Conservation (phyloP, 2,329 filamentous ascomycete species). For the Fusarium sp. region DNA sequence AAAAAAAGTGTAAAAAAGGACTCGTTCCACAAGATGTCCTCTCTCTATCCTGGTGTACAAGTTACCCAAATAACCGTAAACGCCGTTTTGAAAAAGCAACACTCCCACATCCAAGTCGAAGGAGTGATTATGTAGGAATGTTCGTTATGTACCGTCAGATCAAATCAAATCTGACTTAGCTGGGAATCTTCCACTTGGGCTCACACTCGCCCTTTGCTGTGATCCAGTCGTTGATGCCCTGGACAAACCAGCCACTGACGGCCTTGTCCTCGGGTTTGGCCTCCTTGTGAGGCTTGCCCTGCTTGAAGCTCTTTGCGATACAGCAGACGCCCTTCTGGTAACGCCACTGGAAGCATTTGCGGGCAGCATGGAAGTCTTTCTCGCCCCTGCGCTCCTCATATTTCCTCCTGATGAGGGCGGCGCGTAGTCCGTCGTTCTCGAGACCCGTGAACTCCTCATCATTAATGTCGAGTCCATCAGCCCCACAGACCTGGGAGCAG, state of each 20-base stretch:
- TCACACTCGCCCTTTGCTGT: slow-evolving; percentile 57
- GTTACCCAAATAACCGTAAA: slow-evolving; percentile 20
- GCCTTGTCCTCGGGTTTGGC: slow-evolving; percentile 49
- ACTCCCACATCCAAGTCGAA: neutral
- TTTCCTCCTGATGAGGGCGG: slow-evolving; percentile 42
- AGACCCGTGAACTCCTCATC: slow-evolving; percentile 49
- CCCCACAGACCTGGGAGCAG: slow-evolving; percentile 63
- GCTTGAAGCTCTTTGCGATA: slow-evolving; percentile 56
- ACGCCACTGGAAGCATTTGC: slow-evolving; percentile 60
- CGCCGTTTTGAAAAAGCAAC: slow-evolving; percentile 24
- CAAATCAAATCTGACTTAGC: slow-evolving; percentile 20
- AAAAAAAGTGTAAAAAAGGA: neutral
- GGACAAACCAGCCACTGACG: slow-evolving; percentile 59
- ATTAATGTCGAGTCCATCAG: slow-evolving; percentile 51
- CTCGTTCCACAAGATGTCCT: slow-evolving; percentile 20
- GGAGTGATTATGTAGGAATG: slow-evolving; percentile 6
- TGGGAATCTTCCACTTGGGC: slow-evolving; percentile 54
- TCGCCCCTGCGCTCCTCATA: slow-evolving; percentile 41
- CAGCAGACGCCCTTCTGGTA: slow-evolving; percentile 59
- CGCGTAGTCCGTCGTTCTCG: slow-evolving; percentile 44
- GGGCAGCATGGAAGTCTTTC: slow-evolving; percentile 45
- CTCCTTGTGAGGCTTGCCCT: slow-evolving; percentile 53
- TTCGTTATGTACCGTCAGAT: neutral
- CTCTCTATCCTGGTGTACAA: slow-evolving; percentile 31
- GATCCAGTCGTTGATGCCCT: slow-evolving; percentile 62